Base-by-base conservation (phyloP, 441 rosid species). In the Bocquillonia castaneifolia region DNA sequence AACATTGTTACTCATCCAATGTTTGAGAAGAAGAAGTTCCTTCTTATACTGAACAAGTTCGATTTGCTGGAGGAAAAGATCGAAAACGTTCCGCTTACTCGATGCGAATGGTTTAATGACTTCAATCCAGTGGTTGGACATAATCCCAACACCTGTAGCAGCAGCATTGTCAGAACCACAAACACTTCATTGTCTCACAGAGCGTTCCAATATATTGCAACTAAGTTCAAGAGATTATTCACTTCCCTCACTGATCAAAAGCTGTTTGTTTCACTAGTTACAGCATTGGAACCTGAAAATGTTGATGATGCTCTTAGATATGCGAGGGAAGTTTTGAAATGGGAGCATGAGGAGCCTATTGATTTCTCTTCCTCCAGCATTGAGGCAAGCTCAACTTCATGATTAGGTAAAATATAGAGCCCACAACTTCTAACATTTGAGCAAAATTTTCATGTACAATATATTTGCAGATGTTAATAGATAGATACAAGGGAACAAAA, bases 51-150 rank as follows among this genome's bases (percentile, higher is more conserved):
- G 62, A 94, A 85, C 84, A 94, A 94, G 73, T 90, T 68, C 53
- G 99, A 94, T 69, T 77, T 84, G 40, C 84, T 94, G 14, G 98
- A 92, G 81, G 96, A 90, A 45, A 90, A 85, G 80, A 74, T 94
- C 6, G 88, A 85, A 58, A 79, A 70, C 2, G 72, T 76, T 25
- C 92, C 99, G 5, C 67, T 94, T 39, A 77, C 73, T 8, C 79
- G 37, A 67, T 92, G 98, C 14, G 90, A 92, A 55, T 94, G 99
- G 98, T 94, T 94, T 44, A 78, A 82, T 36, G 97, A 94, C 72
- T 94, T 92, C 79, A 78, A 79, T 71, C 99, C 99, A 0, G 78
- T 94, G 65, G 78, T 92, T 62, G 83, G 96, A 63, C 81, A 74
- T 32, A 72, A 85, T 76, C 86, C 84, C 20, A 65, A 65, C 25